phyloP scores from a whole-genome alignment of 768 basidiomycete genomes.

The Russula vinacea region DNA sequence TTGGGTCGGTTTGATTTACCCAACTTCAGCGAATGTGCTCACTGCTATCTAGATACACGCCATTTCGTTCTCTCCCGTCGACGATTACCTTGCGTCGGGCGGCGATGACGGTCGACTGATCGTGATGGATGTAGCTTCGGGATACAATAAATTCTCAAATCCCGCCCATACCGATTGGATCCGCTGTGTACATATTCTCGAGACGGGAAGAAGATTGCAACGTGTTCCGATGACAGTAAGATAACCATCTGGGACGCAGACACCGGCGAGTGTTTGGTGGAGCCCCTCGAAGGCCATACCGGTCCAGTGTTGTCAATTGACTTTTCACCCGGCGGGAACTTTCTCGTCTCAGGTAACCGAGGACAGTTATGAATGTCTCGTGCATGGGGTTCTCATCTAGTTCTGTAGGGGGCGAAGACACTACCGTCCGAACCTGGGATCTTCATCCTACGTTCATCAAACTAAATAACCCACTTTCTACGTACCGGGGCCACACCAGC shows the following conservation, averaged over 20 bases:
- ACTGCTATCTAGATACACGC: slow-evolving; percentile 5
- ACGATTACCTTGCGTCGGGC: slow-evolving; percentile 11
- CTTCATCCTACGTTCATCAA: not conserved
- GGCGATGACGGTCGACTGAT: slow-evolving; percentile 12
- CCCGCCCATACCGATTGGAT: slow-evolving; percentile 16
- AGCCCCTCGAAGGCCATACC: not conserved
- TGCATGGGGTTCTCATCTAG: not conserved
- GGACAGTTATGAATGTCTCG: not conserved
- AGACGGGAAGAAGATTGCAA: slow-evolving; percentile 24
- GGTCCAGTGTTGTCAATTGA: slow-evolving; percentile 6
- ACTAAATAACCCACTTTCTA: slow-evolving; percentile 2
- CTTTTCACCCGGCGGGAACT: slow-evolving; percentile 14
- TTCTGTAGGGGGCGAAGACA: slow-evolving; percentile 16
- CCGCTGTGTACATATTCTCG: slow-evolving; percentile 26
- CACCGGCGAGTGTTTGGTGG: not conserved
- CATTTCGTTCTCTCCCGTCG: slow-evolving; percentile 3
- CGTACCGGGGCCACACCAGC: slow-evolving; percentile 31
- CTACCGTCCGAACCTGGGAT: slow-evolving; percentile 14
- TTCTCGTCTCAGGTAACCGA: slow-evolving; percentile 13
- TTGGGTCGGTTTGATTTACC: slow-evolving; percentile 7
- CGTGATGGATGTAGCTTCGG: slow-evolving; percentile 4
- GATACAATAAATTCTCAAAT: not conserved
- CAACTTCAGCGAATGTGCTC: not conserved
- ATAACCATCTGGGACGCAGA: slow-evolving; percentile 27
- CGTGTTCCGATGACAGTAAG: slow-evolving; percentile 24